These are phyloP conservation scores for Rhizopogon rudus DNA, from an alignment of 768 basidiomycete species.

Conservation along the genomic window DNA sequence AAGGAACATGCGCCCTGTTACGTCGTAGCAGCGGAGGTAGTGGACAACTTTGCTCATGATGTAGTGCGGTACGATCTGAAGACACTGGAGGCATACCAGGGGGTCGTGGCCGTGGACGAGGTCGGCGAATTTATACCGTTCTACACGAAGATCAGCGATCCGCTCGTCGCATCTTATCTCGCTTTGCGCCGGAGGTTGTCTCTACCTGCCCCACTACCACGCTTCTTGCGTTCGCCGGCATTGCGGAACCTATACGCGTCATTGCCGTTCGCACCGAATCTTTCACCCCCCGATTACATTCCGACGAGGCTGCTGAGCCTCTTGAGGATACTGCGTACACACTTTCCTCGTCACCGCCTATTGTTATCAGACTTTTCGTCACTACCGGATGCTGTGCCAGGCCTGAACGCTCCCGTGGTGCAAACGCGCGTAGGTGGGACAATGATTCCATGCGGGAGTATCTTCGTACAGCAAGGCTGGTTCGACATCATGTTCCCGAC, in stretches of 20 bases:
- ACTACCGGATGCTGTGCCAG: slow-evolving; percentile 77
- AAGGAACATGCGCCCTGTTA: slow-evolving; percentile 83
- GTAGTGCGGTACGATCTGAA: slow-evolving; percentile 84
- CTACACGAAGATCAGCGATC: slow-evolving; percentile 82
- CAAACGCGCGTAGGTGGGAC: slow-evolving; percentile 85
- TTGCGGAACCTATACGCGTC: slow-evolving; percentile 61
- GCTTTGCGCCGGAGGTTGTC: slow-evolving; percentile 55
- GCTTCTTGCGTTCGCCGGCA: slow-evolving; percentile 46
- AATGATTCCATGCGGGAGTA: slow-evolving; percentile 85
- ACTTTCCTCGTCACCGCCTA: slow-evolving; percentile 92
- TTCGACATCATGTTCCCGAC: slow-evolving; percentile 99
- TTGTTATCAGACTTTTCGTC: slow-evolving; percentile 90
- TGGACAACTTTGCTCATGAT: slow-evolving; percentile 99
- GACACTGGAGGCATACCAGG: slow-evolving; percentile 81
- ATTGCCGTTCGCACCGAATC: slow-evolving; percentile 88
- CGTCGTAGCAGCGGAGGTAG: slow-evolving; percentile 92
- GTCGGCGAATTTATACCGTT: slow-evolving; percentile 80
- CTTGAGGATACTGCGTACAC: slow-evolving; percentile 70
- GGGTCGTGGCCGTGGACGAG: slow-evolving; percentile 70
- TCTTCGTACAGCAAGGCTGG: slow-evolving; percentile 91
- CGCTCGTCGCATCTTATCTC: slow-evolving; percentile 76
- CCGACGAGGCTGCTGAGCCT: slow-evolving; percentile 89
- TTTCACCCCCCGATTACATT: slow-evolving; percentile 83
- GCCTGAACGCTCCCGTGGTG: slow-evolving; percentile 78
- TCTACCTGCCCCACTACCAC: slow-evolving; percentile 54